Percentiles rank a stretch among this genome's conserved stretches.
These are phyloP conservation scores for Penicillium digitatum DNA, from an alignment of 2,329 filamentous ascomycete genomes.

Conservation along the genomic window DNA sequence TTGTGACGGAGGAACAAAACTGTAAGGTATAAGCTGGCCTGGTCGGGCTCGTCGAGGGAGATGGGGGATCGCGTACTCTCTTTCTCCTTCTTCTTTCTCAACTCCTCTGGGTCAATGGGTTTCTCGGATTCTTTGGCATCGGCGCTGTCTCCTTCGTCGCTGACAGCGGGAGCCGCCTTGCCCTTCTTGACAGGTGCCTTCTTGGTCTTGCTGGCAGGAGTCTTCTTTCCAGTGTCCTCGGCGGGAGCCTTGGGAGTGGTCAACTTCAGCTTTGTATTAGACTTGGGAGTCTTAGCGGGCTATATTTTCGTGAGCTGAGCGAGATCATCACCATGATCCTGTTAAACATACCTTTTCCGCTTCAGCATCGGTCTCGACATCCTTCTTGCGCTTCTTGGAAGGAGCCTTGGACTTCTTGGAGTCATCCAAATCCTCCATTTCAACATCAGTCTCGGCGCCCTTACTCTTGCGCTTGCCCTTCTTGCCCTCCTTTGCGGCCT, in stretches of 20 bases:
- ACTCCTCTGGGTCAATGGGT: conserved; percentile 53
- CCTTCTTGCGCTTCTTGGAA: conserved; percentile 79
- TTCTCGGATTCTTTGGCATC: conserved; percentile 51
- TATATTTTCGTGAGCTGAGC: conserved; percentile 32
- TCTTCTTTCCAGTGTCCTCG: conserved; percentile 43
- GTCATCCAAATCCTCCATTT: conserved; percentile 47
- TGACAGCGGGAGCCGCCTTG: conserved; percentile 48
- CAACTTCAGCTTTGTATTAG: conserved; percentile 50
- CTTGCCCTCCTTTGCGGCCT: conserved; percentile 52
- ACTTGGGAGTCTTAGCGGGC: conserved; percentile 64
- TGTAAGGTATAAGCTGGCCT: conserved; percentile 25
- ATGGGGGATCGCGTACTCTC: conserved; percentile 40
- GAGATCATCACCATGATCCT: background rate
- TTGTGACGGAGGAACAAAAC: conserved; percentile 94
- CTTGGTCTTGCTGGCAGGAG: conserved; percentile 54
- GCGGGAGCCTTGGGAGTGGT: conserved; percentile 57
- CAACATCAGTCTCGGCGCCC: conserved; percentile 50
- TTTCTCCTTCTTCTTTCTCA: conserved; percentile 57
- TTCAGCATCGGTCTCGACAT: conserved; percentile 62
- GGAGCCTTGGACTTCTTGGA: conserved; percentile 51
- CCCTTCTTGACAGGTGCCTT: conserved; percentile 46
- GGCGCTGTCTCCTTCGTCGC: conserved; percentile 58
- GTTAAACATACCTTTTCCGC: conserved; percentile 58
- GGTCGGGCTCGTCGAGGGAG: background rate
- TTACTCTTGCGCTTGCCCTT: conserved; percentile 50